Evolutionary conservation across 257 asterid species (phyloP), one percentile per base, ranked within the genome.

Genomic region (Solanum arcanum): DNA sequence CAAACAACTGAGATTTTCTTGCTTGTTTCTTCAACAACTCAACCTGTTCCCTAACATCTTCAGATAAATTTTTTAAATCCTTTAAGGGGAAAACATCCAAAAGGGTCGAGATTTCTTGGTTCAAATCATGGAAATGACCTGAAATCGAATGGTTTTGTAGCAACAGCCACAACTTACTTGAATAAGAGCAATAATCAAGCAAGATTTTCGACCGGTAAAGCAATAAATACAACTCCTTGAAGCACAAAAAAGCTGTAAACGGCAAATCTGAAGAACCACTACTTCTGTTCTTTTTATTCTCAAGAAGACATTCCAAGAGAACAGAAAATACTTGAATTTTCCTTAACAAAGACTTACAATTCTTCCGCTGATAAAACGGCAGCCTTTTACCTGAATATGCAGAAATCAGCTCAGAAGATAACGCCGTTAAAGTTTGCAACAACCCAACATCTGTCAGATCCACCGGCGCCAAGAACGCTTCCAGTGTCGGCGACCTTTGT

Each of bases 201-300:
- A 97, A 82, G 85, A 95, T 93, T 88, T 92, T 96, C 25, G 97
- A 92, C 91, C 99, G 90, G 92, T 94, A 93, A 82, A 97, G 95
- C 91, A 94, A 92, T 86, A 97, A 95, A 94, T 97, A 97, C 93
- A 97, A 90, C 92, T 97, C 98, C 91, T 95, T 94, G 88, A 97
- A 93, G 97, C 98, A 97, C 14, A 97, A 78, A 88, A 91, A 91
- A 83, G 88, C 91, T 0, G 97, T 91, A 20, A 91, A 91, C 72
- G 92, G 72, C 69, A 92, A 83, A 81, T 56, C 77, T 56, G 92
- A 86, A 42, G 89, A 87, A 60, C 85, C 93, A 56, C 86, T 86
- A 23, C 76, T 60, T 16, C 66, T 47, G 12, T 25, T 27, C 7
- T 47, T 29, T 6, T 20, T 46, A 49, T 46, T 78, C 66, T 97